Base-by-base conservation (phyloP, 1,284 basidiomycete species). In the Naganishia cerealis region DNA sequence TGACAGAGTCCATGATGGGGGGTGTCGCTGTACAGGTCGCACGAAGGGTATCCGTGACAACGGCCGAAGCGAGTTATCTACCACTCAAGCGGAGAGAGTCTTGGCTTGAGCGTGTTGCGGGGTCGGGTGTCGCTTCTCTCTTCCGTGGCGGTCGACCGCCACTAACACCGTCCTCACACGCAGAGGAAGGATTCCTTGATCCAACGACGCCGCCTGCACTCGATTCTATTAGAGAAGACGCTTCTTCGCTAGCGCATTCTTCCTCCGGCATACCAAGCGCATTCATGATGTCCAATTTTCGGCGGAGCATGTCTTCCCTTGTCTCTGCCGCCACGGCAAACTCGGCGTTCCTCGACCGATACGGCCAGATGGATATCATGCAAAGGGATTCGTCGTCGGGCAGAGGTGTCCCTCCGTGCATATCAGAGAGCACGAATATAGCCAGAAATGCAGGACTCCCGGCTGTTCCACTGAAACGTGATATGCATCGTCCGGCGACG, bases 71-170 rank as follows among this genome's bases (percentile, higher is more conserved):
- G 10, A 67, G 67, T 16, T 76, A 74, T 61, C 65, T 69, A 12
- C 73, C 74, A 1, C 68, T 78, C 53, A 72, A 72, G 50, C 67
- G 77, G n/a, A 73, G 66, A 57, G 75, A 75, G 33, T 74, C 74
- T 5, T 77, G 78, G 68, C 74, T 78, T 67, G 53, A 71, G 16
- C 72, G 77, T 1, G 72, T 79, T 72, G 70, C 77, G 1, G 72
- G 42, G n/a, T 21, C 10, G 42, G 26, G 58, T 13, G 38, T 58
- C 21, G 40, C 42, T 10, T 46, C 39, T 1, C 57, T 63, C 13
- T 67, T 63, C 59, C 40, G 43, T 16, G 40, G 40, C 16, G 46
- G 39, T 18, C 63, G 50, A 40, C 26, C 43, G 9, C 18, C 46
- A 21, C 18, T 26, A 21, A 33, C n/a, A 18, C 33, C 33, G 56